Base-by-base conservation (phyloP, 176 grass and related monocot species). In the Oryza rufipogon region DNA sequence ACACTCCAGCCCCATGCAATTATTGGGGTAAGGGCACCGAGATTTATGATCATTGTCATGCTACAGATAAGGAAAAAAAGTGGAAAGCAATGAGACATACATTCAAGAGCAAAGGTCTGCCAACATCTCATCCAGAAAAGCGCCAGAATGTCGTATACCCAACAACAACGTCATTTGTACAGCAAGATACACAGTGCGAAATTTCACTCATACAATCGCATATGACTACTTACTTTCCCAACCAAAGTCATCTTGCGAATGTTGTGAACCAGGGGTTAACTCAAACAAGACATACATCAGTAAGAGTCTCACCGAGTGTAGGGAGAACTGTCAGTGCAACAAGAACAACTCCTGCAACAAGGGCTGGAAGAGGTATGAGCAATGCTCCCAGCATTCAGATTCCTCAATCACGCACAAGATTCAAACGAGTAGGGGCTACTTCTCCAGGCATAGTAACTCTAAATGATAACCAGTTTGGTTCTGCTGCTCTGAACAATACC, bases 1-100 rank as follows among this genome's bases (percentile, higher is more conserved):
- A 99, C 1, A 39, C 76, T 28, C 91, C 68, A 79, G 97, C 97
- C 84, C 97, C 97, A 70, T 99, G 97, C 76, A 88, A 15, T 58
- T 92, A 86, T 46, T 99, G 97, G 97, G 89, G 90, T 82, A 87
- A 80, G 28, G 87, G 85, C 79, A 63, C 64, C 16, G 66, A 48
- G 20, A 15, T 45, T 67, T 73, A n/a, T 30, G 85, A 93, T 82
- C 97, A 99, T 85, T 99, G 97, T 6, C 83, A 99, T 84, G 91
- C 97, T 76, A 96, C 88, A 4, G 93, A 99, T 77, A 94, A 96
- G 87, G 86, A 88, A 60, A 20, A 41, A 60, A 86, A 45, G 47
- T 99, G 93, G 93, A 92, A 80, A 86, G 14, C 48, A 51, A 49
- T 89, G 30, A 96, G 97, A 72, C 81, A 91, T 54, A 34, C 46